These are phyloP conservation scores for Elongisporangium prolatum DNA, from an alignment of 352 stramenopile species.

Conservation along the genomic window DNA sequence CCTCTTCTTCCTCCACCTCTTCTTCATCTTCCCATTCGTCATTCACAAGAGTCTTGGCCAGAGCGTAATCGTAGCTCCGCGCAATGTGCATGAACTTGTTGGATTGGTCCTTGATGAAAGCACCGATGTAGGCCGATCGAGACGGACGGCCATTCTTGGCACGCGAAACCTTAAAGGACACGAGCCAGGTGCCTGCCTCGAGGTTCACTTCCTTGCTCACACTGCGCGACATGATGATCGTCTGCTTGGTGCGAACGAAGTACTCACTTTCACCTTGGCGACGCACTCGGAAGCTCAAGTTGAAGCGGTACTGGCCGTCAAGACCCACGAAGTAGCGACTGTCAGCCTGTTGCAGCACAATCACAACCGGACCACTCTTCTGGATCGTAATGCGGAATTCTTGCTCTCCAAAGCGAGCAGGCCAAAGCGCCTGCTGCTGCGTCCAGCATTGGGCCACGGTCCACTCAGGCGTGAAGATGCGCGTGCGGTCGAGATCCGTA, in stretches of 20 bases:
- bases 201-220: conserved; percentile 30
- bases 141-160: conserved; percentile 9
- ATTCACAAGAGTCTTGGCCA: conserved; percentile 12
- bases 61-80: conserved; percentile 27
- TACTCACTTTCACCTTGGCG: conserved; percentile 19
- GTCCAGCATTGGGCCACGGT: conserved; percentile 33
- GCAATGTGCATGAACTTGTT: conserved; percentile 35
- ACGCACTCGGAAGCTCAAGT: conserved; percentile 28
- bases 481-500: conserved; percentile 29
- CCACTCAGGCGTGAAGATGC: conserved; percentile 33
- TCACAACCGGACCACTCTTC: conserved; percentile 16
- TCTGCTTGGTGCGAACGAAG: conserved; percentile 20
- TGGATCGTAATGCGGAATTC: conserved; percentile 26
- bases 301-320: conserved; percentile 35
- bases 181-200: conserved; percentile 19
- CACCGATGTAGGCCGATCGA: conserved; percentile 17
- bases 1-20: conserved; percentile 7
- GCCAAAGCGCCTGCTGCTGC: conserved; percentile 22
- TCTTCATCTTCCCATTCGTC: conserved; percentile 6
- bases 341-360: conserved; percentile 37
- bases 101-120: conserved; percentile 17
- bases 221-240: conserved; percentile 22
- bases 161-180: conserved; percentile 25
- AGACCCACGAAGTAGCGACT: conserved; percentile 33
- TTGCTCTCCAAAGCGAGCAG: conserved; percentile 17